Percentiles rank a stretch among this genome's conserved stretches.
phyloP scores from a whole-genome alignment of 2,329 filamentous ascomycete genomes.

The Verticillium nubilum region DNA sequence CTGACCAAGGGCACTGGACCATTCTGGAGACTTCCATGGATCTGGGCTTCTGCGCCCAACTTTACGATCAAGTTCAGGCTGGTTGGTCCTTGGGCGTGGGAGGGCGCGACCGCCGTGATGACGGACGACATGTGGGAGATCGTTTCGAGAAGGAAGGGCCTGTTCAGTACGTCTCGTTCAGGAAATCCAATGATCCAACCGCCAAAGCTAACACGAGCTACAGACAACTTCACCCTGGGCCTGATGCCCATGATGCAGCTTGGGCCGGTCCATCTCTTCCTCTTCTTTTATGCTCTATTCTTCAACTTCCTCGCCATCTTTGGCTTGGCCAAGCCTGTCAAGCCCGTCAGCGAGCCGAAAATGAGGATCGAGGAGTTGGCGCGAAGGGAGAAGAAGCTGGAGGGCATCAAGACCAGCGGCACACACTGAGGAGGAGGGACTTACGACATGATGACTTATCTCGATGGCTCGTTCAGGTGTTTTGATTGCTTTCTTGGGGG shows the following conservation, averaged over 20 bases:
- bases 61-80: conserved; percentile 45
- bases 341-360: neutral
- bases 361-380: neutral
- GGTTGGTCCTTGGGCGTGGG: conserved; percentile 36
- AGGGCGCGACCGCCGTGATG: conserved; percentile 32
- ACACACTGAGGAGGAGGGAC: neutral
- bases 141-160: conserved; percentile 28
- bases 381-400: neutral
- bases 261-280: neutral
- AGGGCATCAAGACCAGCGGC: neutral
- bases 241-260: neutral
- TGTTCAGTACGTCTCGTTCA: conserved; percentile 25
- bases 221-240: conserved; percentile 1
- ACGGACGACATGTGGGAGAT: conserved; percentile 33
- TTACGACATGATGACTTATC: neutral
- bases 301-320: neutral
- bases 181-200: neutral
- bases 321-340: neutral
- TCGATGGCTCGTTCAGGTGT: neutral
- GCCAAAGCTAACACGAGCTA: neutral
- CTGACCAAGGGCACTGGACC: conserved; percentile 3
- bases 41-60: conserved; percentile 43
- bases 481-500: neutral
- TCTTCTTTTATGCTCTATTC: neutral
- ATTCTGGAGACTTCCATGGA: conserved; percentile 30